A percentile compares a stretch with the other conserved stretches of the same genome.
Evolutionary conservation across 2,329 filamentous ascomycete genomes (phyloP).

Genomic region (Parafenestella ontariensis): DNA sequence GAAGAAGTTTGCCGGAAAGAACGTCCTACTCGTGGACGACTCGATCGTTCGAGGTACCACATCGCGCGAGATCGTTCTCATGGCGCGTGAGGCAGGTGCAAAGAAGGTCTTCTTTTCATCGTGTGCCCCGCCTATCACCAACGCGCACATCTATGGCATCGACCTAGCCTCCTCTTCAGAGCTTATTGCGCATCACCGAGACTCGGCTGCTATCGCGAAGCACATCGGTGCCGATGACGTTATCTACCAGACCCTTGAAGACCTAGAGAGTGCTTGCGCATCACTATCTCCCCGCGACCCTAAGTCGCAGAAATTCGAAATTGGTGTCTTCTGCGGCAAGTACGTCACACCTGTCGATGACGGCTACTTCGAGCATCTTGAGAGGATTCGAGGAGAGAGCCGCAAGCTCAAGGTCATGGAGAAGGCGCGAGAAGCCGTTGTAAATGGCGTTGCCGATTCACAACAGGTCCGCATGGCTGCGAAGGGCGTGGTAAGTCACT

Average conservation of each 20-base stretch:
- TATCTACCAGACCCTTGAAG: conserved; percentile 77
- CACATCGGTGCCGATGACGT: conserved; percentile 78
- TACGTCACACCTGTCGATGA: conserved; percentile 82
- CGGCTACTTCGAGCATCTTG: conserved; percentile 83
- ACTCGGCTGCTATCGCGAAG: conserved; percentile 66
- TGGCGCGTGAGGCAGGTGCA: conserved; percentile 85
- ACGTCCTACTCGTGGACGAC: conserved; percentile 86
- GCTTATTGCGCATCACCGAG: conserved; percentile 73
- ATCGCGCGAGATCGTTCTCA: conserved; percentile 77
- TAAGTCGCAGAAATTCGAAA: conserved; percentile 74
- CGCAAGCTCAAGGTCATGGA: conserved; percentile 71
- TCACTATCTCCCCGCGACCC: conserved; percentile 69
- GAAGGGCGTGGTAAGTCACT: conserved; percentile 60
- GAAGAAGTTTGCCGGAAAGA: conserved; percentile 81
- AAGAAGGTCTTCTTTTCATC: conserved; percentile 82
- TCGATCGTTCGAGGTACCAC: conserved; percentile 89
- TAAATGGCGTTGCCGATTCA: conserved; percentile 67
- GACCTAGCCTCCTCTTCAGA: conserved; percentile 75
- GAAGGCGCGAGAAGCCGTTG: conserved; percentile 68
- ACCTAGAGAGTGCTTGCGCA: conserved; percentile 80
- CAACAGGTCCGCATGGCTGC: conserved; percentile 68
- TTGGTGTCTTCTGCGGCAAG: conserved; percentile 88
- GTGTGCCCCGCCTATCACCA: conserved; percentile 81
- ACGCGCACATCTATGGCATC: conserved; percentile 87
- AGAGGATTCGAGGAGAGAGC: conserved; percentile 73